Conservation (phyloP, 1,284 basidiomycete species). For the Coniferiporia sulphurascens region DNA sequence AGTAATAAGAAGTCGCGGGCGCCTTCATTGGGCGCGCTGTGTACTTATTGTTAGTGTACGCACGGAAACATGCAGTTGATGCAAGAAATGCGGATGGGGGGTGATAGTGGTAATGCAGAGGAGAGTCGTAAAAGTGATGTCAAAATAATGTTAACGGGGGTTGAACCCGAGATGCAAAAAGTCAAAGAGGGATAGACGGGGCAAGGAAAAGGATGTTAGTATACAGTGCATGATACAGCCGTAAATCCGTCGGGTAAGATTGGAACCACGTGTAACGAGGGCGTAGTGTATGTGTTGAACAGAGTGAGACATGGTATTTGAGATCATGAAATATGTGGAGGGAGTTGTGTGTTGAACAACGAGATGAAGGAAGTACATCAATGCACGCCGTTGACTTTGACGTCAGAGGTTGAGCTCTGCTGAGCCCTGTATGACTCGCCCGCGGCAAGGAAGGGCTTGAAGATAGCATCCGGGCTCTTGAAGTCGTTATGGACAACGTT, state of each 20-base stretch:
- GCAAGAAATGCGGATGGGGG: slow-evolving; percentile 26
- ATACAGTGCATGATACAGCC: slow-evolving; percentile 16
- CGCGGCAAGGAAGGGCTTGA: slow-evolving; percentile 78
- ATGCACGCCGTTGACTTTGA: slow-evolving; percentile 31
- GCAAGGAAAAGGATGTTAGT: slow-evolving; percentile 13
- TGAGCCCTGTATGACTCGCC: slow-evolving; percentile 49
- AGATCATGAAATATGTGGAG: no score
- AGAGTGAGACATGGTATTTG: neutral
- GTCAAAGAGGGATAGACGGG: slow-evolving; percentile 19
- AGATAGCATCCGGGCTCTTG: slow-evolving; percentile 80
- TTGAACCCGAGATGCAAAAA: slow-evolving; percentile 59
- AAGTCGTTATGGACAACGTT: slow-evolving; percentile 99
- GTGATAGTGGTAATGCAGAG: neutral
- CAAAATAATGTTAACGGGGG: slow-evolving; percentile 50
- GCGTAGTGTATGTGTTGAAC: neutral
- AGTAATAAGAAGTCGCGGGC: neutral
- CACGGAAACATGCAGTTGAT: slow-evolving; percentile 39
- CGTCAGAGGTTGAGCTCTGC: slow-evolving; percentile 28
- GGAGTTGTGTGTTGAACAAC: slow-evolving; percentile 1
- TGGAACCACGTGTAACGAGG: neutral
- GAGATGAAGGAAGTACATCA: neutral
- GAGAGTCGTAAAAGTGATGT: neutral
- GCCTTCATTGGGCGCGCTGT: no score
- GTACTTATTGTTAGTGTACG: neutral
- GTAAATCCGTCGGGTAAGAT: neutral